phyloP scores from a whole-genome alignment of 164 flowering plant genomes.

The Hamamelis virginiana region DNA sequence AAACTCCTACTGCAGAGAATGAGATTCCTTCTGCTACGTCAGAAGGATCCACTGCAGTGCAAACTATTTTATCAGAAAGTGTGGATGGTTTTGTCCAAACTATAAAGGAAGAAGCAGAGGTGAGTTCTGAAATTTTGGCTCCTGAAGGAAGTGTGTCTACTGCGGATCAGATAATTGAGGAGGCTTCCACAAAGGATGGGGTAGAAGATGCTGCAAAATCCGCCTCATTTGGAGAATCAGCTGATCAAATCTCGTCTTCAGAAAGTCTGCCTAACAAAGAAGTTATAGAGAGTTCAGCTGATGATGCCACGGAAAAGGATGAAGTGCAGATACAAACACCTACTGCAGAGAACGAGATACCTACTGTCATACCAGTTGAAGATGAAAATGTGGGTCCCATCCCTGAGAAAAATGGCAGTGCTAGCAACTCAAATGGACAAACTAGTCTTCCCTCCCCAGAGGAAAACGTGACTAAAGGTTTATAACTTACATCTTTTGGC shows the following conservation, averaged over 20 bases:
- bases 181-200: too few relatives aligned
- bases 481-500: neutral
- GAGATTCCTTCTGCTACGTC: conserved; percentile 11
- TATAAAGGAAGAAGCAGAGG: conserved; percentile 21
- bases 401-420: conserved; percentile 34
- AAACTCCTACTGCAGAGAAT: conserved; percentile 15
- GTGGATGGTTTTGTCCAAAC: too few relatives aligned
- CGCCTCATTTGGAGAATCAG: conserved; percentile 5
- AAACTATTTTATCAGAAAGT: too few relatives aligned
- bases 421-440: conserved; percentile 28
- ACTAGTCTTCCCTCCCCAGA: conserved; percentile 19
- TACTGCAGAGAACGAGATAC: conserved; percentile 14
- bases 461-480: conserved; percentile 56
- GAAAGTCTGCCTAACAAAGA: conserved; percentile 24
- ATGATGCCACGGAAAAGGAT: conserved; percentile 1
- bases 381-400: conserved; percentile 25
- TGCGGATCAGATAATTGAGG: too few relatives aligned
- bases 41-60: conserved; percentile 8
- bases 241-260: conserved; percentile 21
- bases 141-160: conserved; percentile 23
- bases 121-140: conserved; percentile 18
- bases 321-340: conserved; percentile 17
- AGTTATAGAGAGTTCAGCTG: conserved; percentile 13
- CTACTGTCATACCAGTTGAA: conserved; percentile 20
- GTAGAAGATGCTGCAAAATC: neutral